Evolutionary conservation across 805 yeast species (phyloP), one percentile per base, ranked within the genome.

Genomic region (Kuraishia hungarica): DNA sequence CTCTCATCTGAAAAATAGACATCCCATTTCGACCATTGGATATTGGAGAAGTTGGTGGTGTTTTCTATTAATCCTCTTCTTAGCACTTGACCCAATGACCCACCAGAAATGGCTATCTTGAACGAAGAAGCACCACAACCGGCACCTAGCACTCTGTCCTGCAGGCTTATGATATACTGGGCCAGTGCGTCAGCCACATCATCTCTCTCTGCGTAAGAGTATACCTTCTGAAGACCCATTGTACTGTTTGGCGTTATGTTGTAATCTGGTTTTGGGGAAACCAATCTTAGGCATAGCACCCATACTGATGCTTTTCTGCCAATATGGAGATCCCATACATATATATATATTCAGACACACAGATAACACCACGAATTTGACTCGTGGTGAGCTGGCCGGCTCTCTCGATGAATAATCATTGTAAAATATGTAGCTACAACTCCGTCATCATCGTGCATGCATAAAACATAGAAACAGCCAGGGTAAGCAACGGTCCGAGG

Each of bases 1-100:
- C 98, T 81, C 73, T 92, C 98, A 67, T 92, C 98, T 60, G 92
- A 84, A 71, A 92, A 90, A 72, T 77, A 92, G 13, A 92, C 84
- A 57, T 82, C 82, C 96, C 96, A 88, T 61, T 82, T 77, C 43
- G 72, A 68, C 93, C 96, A 88, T 62, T 81, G 71, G 29, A 85
- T 77, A 56, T 75, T 62, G 1, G 68, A 55, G 1, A 75, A 71
- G 48, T 78, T 65, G 15, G 71, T 72, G 23, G 68, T 55, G 66
- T 88, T 79, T 58, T 80, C 82, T 55, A 90, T 78, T 59, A 91
- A 76, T 2, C 90, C 93, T 51, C 76, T 74, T 57, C 80, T 78
- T 65, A 86, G 75, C 1, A 84, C 89, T 61, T 86, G 84, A 28
- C 92, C 89, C 62, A 91, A 77, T 10, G 97, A 89, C 1, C 98